Conservation (phyloP, 2,329 filamentous ascomycete genomes). For the Sordariomycetes sp. region DNA sequence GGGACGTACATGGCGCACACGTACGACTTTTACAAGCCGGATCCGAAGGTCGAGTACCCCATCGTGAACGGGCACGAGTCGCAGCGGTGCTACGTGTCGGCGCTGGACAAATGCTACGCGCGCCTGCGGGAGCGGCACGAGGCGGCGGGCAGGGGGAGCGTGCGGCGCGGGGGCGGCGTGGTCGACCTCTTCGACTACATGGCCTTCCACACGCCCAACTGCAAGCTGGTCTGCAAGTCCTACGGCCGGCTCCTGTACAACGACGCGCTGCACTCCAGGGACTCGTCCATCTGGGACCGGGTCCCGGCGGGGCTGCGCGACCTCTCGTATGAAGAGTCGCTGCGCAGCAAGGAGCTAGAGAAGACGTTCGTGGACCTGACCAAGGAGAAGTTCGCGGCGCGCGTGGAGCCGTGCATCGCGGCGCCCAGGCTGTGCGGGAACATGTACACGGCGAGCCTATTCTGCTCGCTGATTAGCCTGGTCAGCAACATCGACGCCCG, state of each 20-base stretch:
- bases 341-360: slow-evolving; percentile 73
- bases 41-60: slow-evolving; percentile 78
- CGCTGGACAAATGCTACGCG: slow-evolving; percentile 71
- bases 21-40: slow-evolving; percentile 88
- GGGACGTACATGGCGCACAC: slow-evolving; percentile 74
- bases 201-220: slow-evolving; percentile 74
- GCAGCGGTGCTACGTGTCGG: slow-evolving; percentile 69
- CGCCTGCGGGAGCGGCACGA: slow-evolving; percentile 68
- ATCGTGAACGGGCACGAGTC: slow-evolving; percentile 80
- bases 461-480: slow-evolving; percentile 50
- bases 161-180: slow-evolving; percentile 18
- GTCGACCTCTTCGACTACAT: slow-evolving; percentile 78
- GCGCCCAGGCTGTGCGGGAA: slow-evolving; percentile 67
- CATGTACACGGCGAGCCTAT: slow-evolving; percentile 41
- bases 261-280: slow-evolving; percentile 65
- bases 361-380: slow-evolving; percentile 77
- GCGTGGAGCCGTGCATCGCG: slow-evolving; percentile 62
- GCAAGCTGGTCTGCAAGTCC: slow-evolving; percentile 79
- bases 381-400: slow-evolving; percentile 76
- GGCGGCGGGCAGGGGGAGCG: slow-evolving; percentile 37
- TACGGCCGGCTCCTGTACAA: slow-evolving; percentile 79
- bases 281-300: slow-evolving; percentile 57
- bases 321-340: slow-evolving; percentile 67
- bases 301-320: slow-evolving; percentile 67
- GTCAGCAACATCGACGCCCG: slow-evolving; percentile 59